Percentiles rank a stretch among this genome's conserved stretches.
phyloP scores from a whole-genome alignment of 768 basidiomycete genomes.

The Pholiota microspora region DNA sequence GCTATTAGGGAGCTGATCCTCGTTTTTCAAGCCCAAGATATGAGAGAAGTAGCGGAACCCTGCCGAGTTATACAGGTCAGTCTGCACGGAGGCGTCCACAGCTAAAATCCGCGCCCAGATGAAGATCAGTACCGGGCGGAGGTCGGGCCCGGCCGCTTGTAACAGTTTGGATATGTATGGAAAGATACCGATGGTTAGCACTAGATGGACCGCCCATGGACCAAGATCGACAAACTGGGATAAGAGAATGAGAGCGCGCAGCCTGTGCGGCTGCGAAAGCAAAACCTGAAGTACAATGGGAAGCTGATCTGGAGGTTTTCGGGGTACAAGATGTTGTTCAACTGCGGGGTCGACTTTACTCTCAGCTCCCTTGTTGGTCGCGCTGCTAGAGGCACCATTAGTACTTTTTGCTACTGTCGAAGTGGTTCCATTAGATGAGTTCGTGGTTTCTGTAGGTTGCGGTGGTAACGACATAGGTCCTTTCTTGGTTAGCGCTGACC shows the following conservation, averaged over 20 bases:
- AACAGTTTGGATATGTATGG: slow-evolving; percentile 97
- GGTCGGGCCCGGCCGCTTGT: slow-evolving; percentile 90
- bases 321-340: slow-evolving; percentile 63
- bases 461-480: slow-evolving; percentile 73
- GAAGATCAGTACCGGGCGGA: slow-evolving; percentile 97
- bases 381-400: background rate
- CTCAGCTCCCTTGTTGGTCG: background rate
- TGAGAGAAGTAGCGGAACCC: slow-evolving; percentile 87
- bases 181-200: slow-evolving; percentile 95
- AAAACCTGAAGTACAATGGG: slow-evolving; percentile 98
- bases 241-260: slow-evolving; percentile 91
- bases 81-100: slow-evolving; percentile 91
- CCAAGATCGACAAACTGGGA: slow-evolving; percentile 98
- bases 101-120: slow-evolving; percentile 98
- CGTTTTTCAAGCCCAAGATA: slow-evolving; percentile 68
- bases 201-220: slow-evolving; percentile 97
- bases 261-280: slow-evolving; percentile 92
- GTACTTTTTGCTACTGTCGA: background rate
- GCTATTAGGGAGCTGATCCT: slow-evolving; percentile 80
- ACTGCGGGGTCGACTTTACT: slow-evolving; percentile 16
- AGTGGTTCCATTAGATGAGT: background rate
- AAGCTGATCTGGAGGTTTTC: slow-evolving; percentile 94
- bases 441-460: slow-evolving; percentile 10
- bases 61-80: slow-evolving; percentile 80
- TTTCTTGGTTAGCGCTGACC: slow-evolving; percentile 74